Conservation (phyloP, 164 flowering plant genomes). For the Aristolochia californica region DNA sequence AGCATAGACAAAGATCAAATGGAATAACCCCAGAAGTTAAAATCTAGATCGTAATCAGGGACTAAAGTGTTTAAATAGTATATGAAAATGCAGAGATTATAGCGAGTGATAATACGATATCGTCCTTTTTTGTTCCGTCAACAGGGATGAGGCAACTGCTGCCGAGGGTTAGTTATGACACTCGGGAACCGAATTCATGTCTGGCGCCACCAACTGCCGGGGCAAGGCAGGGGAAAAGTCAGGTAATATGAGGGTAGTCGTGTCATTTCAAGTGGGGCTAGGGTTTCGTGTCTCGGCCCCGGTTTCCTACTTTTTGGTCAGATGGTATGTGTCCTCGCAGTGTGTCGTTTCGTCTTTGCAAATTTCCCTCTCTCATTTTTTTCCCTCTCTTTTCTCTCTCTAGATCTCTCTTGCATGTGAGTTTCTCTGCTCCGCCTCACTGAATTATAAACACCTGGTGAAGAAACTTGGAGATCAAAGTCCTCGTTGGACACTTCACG, state of each 20-base stretch:
- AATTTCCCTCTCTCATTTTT: not conserved
- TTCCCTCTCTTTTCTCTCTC: not conserved
- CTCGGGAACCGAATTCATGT: no score
- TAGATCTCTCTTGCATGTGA: not conserved
- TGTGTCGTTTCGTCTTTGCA: not conserved
- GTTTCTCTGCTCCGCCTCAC: no score
- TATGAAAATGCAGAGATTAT: no score
- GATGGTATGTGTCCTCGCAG: not conserved
- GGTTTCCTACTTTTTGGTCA: constrained; percentile 1
- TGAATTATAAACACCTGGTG: not conserved
- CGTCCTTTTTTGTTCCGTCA: no score
- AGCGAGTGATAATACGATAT: no score
- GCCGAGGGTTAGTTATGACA: no score
- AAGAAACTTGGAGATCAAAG: not conserved
- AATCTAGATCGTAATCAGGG: no score
- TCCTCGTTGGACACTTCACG: not conserved
- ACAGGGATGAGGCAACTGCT: no score
- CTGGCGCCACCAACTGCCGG: not conserved
- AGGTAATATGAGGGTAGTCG: not conserved
- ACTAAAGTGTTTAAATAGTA: no score
- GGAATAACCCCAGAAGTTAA: no score
- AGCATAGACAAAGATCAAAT: no score
- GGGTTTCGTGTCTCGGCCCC: constrained; percentile 6
- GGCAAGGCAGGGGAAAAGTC: not conserved
- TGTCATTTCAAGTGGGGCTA: constrained; percentile 1